Evolutionary conservation across 1,139 yeast species (phyloP), one percentile per base, ranked within the genome.

Genomic region (Suhomyces bribrorum): DNA sequence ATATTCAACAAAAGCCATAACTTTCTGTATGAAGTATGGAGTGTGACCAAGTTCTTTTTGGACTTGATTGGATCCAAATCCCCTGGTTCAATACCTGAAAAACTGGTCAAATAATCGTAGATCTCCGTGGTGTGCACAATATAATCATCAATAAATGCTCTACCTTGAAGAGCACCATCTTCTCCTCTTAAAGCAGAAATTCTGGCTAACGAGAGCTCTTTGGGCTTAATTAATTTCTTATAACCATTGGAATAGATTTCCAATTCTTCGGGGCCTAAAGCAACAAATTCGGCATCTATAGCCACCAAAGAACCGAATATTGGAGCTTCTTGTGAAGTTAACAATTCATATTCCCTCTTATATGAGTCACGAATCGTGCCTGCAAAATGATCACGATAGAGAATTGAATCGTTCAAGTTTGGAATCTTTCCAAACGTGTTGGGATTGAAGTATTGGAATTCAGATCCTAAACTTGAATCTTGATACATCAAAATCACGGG

Each of bases 281-380:
- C 78, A 5, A 94, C 97, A 69, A 94, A 94, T 60, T 94, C 99
- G 0, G 99, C 97, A 68, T 94, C 99, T 40, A 94, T 84, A 0
- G 98, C 98, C 13, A 90, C 82, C 29, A 89, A 61, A 1, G 87
- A 71, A 0, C 96, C 96, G 0, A 83, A 76, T 17, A 56, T 53
- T 2, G 96, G 95, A 0, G 88, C 86, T 52, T 86, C 92, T 32
- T 74, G 73, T 14, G 64, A 61, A 0, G 89, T 79, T 38, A 88
- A 64, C 13, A 86, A 66, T 49, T 77, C 74, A 57, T 85, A 87
- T 46, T 86, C 89, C 38, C 75, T 71, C 37, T 68, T 69, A 45
- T 76, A 72, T 1, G 73, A 75, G 37, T 80, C 79, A 46, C 92
- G 68, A 11, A 79, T 77, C 1, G 84, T 83, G n/a, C 77, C 76